Conservation (phyloP, 208 protist genomes). For the Leishmania mexicana region DNA sequence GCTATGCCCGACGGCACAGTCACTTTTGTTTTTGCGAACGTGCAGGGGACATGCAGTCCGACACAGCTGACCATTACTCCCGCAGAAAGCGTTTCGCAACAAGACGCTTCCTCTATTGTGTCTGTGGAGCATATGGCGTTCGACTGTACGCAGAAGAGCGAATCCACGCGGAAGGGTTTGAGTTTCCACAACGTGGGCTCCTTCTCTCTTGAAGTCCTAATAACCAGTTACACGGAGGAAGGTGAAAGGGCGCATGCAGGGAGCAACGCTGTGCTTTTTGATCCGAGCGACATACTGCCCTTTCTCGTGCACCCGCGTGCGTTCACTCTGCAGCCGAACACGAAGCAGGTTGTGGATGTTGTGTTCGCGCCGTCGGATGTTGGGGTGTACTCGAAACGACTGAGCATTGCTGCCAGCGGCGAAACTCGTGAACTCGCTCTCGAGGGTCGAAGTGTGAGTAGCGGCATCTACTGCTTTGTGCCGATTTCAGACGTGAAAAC, state of each 20-base stretch:
- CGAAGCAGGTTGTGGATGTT: constrained; percentile 22
- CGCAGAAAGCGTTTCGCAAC: constrained; percentile 5
- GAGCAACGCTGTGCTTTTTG: not conserved
- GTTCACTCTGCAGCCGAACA: constrained; percentile 27
- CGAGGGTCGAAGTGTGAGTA: constrained; percentile 27
- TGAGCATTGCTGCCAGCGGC: constrained; percentile 26
- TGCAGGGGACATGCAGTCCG: constrained; percentile 54
- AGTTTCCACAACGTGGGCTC: constrained; percentile 59
- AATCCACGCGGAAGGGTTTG: constrained; percentile 23
- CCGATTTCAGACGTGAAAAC: constrained; percentile 14
- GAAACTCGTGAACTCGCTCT: constrained; percentile 23
- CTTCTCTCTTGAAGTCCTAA: constrained; percentile 59
- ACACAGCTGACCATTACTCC: constrained; percentile 57
- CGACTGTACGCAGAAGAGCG: constrained; percentile 35
- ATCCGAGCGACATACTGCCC: not conserved
- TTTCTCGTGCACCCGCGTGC: constrained; percentile 33
- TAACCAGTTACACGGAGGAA: constrained; percentile 20
- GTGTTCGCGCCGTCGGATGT: constrained; percentile 28
- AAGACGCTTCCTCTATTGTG: constrained; percentile 29
- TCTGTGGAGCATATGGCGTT: constrained; percentile 24
- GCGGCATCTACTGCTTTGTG: constrained; percentile 22
- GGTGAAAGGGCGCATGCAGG: not conserved
- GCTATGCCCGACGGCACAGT: not conserved
- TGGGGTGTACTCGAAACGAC: constrained; percentile 20
- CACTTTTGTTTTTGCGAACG: constrained; percentile 24